phyloP scores from a whole-genome alignment of 2,329 filamentous ascomycete species.

The Moelleriella libera region DNA sequence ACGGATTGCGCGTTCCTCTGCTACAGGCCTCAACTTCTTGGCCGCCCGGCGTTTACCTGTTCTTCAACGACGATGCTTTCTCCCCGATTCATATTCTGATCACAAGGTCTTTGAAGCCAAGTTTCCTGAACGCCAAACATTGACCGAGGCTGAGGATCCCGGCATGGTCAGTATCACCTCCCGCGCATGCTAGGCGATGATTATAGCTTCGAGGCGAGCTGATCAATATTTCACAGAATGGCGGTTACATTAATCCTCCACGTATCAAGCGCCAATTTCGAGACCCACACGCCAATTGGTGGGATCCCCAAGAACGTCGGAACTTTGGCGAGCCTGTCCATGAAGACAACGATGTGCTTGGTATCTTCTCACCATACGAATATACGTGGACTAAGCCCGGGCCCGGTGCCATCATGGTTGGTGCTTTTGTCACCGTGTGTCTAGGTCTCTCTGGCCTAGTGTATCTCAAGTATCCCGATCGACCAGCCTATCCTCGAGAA shows the following conservation, averaged over 20 bases:
- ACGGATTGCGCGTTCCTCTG: constrained; percentile 39
- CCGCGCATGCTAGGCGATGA: neutral
- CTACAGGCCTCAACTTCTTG: constrained; percentile 27
- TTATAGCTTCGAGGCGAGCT: constrained; percentile 8
- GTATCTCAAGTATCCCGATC: constrained; percentile 58
- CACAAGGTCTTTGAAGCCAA: constrained; percentile 34
- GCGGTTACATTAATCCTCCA: constrained; percentile 69
- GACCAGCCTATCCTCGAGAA: constrained; percentile 51
- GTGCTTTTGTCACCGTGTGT: constrained; percentile 49
- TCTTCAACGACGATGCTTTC: constrained; percentile 41
- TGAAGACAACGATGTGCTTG: constrained; percentile 88
- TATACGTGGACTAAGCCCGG: constrained; percentile 70
- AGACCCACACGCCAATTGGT: constrained; percentile 88
- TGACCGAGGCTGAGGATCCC: constrained; percentile 50
- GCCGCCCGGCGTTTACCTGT: constrained; percentile 35
- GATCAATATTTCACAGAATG: constrained; percentile 44
- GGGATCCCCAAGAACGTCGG: constrained; percentile 92
- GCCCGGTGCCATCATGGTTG: constrained; percentile 56
- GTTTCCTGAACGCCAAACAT: constrained; percentile 30
- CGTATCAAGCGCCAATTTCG: constrained; percentile 78
- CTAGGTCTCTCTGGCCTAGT: constrained; percentile 54
- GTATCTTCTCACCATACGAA: constrained; percentile 76
- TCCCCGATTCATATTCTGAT: constrained; percentile 35
- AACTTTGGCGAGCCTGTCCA: constrained; percentile 96
- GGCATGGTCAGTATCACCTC: constrained; percentile 38